Evolutionary conservation across 345 rosid genomes (phyloP).

Genomic region (Rhodomyrtus tomentosa): DNA sequence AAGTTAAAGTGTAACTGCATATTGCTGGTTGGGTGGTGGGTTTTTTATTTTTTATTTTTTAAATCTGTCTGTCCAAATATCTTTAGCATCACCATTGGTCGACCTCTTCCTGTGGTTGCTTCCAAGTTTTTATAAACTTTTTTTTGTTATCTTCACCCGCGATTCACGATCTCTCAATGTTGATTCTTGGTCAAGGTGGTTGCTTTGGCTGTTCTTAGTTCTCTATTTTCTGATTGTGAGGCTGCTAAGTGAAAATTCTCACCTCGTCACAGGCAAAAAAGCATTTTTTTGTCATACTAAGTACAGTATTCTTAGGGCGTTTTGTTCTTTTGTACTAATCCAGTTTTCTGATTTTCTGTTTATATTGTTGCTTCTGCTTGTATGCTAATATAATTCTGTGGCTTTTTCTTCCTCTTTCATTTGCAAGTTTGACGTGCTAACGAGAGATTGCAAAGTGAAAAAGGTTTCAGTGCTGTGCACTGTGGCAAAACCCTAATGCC

Average conservation of each 20-base stretch:
- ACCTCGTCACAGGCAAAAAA: neutral
- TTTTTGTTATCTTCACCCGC: neutral
- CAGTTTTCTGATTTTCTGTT: neutral
- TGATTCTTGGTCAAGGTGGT: neutral
- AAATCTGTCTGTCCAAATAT: neutral
- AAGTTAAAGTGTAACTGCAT: neutral
- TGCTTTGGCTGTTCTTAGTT: neutral
- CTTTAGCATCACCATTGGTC: neutral
- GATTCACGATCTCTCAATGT: neutral
- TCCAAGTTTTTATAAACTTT: neutral
- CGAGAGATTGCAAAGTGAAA: neutral
- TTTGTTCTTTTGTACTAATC: neutral
- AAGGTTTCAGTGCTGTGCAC: neutral
- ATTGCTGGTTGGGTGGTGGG: neutral
- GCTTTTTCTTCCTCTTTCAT: neutral
- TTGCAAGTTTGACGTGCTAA: neutral
- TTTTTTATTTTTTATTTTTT: neutral
- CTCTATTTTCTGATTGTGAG: neutral
- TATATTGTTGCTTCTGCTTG: neutral
- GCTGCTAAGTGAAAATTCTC: neutral
- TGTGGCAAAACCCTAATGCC: neutral
- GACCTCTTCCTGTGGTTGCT: neutral
- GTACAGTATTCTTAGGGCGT: neutral
- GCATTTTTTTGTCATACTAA: neutral
- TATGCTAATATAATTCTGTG: neutral